Base-by-base conservation (phyloP, 148 eudicot species). In the Fallopia convolvulus region DNA sequence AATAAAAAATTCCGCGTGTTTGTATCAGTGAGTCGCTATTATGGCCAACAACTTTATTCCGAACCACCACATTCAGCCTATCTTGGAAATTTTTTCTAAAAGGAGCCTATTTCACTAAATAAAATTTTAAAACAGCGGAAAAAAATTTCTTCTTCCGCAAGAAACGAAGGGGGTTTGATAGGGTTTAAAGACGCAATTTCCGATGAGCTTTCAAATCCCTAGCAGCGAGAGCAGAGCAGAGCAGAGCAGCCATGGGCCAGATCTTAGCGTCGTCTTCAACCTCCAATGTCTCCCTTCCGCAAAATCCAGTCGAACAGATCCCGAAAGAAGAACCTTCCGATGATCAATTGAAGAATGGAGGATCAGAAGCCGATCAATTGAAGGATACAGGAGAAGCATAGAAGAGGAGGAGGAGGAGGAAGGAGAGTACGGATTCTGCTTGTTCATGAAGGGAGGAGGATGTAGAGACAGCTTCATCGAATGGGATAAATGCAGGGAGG, bases 381-480 rank as follows among this genome's bases (percentile, higher is more conserved):
- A 56, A 56, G 30, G 20, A 61, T 18, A 30, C 15, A 23, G 15
- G 23, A 61, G 39, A 61, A 26, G 36, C 2, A 78, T 79, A 23
- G 82, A 83, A 36, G 88, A 88, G 30, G 30, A 26, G 30, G 30
- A 26, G 30, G 30, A 26, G 30, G 30, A 26, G 30, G 82, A 83
- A 53, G 89, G 89, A 0, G 92, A 89, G 65, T 89, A 89, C 70
- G 76, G 90, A 74, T 87, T 89, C 58, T 89, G 90, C 41, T 76
- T 89, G 81, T 89, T 86, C 72, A 89, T 89, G 93, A 89, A 89
- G 55, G 93, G 80, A 13, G 93, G 93, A 36, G 90, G 89, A 3
- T 89, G 92, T 70, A 84, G 77, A 49, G 92, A 89, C 21, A 77
- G 44, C 36, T 89, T 89, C 53, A 44, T 50, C 30, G 83, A 80